Percentiles rank a stretch among this genome's conserved stretches.
Conservation (phyloP, 805 yeast species). For the Kluyveromyces starmeri region DNA sequence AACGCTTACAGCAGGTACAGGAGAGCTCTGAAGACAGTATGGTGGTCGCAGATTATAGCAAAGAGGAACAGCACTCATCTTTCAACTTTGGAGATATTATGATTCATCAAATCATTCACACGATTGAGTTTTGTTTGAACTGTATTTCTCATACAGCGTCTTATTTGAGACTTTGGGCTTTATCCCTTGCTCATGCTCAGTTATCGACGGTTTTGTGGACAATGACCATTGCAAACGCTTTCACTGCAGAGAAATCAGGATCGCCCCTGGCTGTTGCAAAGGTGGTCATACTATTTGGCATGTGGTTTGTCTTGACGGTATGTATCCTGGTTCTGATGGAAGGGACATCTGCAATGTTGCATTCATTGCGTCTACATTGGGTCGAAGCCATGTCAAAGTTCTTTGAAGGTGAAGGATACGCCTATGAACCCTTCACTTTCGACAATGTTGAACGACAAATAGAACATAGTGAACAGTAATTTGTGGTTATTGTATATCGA, state of each 20-base stretch:
- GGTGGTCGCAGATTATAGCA: constrained; percentile 39
- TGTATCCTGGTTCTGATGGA: constrained; percentile 93
- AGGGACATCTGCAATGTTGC: constrained; percentile 98
- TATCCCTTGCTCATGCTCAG: constrained; percentile 95
- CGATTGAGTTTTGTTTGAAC: constrained; percentile 93
- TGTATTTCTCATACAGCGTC: constrained; percentile 99
- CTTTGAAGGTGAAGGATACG: constrained; percentile 92
- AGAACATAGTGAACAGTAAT: not conserved
- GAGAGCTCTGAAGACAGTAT: constrained; percentile 45
- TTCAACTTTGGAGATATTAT: constrained; percentile 85
- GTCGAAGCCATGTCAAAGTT: constrained; percentile 98
- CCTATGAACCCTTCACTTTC: constrained; percentile 84
- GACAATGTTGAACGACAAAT: constrained; percentile 13
- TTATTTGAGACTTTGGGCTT: constrained; percentile 91
- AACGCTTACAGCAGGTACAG: constrained; percentile 27
- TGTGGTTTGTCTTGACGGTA: constrained; percentile 92
- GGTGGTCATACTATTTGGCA: constrained; percentile 74
- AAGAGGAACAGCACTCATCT: constrained; percentile 34
- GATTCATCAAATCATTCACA: constrained; percentile 95
- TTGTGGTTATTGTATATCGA: too few species aligned
- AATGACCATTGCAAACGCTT: constrained; percentile 83
- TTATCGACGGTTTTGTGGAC: constrained; percentile 91
- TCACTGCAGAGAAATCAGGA: constrained; percentile 40
- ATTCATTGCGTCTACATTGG: constrained; percentile 98
- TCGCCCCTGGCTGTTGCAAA: constrained; percentile 57